Percentiles rank a stretch among this genome's conserved stretches.
Evolutionary conservation across 1,284 basidiomycete species (phyloP).

Genomic region (Athelia psychrophila): DNA sequence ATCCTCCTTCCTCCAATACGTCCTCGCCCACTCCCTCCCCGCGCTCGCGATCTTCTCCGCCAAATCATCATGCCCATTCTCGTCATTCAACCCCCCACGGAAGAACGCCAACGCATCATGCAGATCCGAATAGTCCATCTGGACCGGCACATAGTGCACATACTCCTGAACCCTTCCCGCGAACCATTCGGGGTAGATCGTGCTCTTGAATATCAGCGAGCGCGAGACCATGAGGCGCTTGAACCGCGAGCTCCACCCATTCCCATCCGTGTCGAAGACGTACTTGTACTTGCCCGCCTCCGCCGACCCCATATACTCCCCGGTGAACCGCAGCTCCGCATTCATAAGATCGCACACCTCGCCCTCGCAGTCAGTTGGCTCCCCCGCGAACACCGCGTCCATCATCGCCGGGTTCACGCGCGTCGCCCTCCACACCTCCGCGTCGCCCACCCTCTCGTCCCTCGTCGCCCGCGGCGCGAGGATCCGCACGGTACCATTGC

Average conservation of each 20-base stretch:
- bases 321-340: constrained; percentile 44
- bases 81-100: constrained; percentile 41
- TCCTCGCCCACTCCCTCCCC: constrained; percentile 58
- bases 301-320: constrained; percentile 32
- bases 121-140: constrained; percentile 52
- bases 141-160: constrained; percentile 63
- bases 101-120: constrained; percentile 60
- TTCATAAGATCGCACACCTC: constrained; percentile 41
- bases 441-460: constrained; percentile 38
- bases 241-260: constrained; percentile 61
- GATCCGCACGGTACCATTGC: constrained; percentile 28
- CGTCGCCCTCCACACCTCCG: constrained; percentile 30
- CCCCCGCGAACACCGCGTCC: constrained; percentile 54
- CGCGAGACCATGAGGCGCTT: constrained; percentile 63
- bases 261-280: constrained; percentile 49
- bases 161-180: constrained; percentile 46
- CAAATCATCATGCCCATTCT: constrained; percentile 49
- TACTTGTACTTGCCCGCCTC: constrained; percentile 63
- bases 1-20: constrained; percentile 64
- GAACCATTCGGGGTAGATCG: constrained; percentile 66
- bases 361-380: constrained; percentile 42
- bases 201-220: constrained; percentile 61
- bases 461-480: constrained; percentile 19
- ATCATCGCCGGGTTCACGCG: constrained; percentile 48
- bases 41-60: constrained; percentile 53